These are phyloP conservation scores for Scedosporium boydii DNA, from an alignment of 2,329 filamentous ascomycete genomes.

Conservation along the genomic window DNA sequence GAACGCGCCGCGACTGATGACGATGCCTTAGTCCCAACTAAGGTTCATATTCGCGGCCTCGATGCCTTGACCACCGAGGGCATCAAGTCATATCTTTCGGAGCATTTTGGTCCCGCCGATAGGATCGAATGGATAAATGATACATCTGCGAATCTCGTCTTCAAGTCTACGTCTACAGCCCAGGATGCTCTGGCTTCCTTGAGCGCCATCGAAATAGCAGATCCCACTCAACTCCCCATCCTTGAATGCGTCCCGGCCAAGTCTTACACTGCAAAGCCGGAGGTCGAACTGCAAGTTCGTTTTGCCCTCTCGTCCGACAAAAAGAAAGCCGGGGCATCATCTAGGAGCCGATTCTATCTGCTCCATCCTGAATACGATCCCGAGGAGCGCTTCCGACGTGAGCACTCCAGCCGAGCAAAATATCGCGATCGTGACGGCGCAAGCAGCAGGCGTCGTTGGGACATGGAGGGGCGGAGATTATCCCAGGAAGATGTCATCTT, in stretches of 20 bases:
- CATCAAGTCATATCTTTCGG: slow-evolving; percentile 63
- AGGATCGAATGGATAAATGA: slow-evolving; percentile 94
- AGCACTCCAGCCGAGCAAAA: slow-evolving; percentile 46
- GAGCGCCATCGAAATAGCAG: slow-evolving; percentile 39
- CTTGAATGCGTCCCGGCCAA: slow-evolving; percentile 63
- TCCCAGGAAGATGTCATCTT: slow-evolving; percentile 46
- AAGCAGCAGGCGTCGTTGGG: background rate
- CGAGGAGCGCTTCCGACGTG: slow-evolving; percentile 56
- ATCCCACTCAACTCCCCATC: slow-evolving; percentile 44
- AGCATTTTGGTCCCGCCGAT: slow-evolving; percentile 53
- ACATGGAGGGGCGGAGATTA: slow-evolving; percentile 19
- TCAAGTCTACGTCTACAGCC: slow-evolving; percentile 44
- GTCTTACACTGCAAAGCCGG: slow-evolving; percentile 55
- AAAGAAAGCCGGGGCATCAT: slow-evolving; percentile 69
- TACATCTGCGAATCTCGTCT: slow-evolving; percentile 78
- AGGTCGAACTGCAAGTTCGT: slow-evolving; percentile 61
- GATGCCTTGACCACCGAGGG: slow-evolving; percentile 73
- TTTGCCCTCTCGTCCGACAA: slow-evolving; percentile 66
- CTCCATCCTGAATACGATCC: slow-evolving; percentile 85
- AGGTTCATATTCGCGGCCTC: slow-evolving; percentile 77
- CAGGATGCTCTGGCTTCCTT: slow-evolving; percentile 46
- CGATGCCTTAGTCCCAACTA: slow-evolving; percentile 27
- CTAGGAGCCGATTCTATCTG: slow-evolving; percentile 83
- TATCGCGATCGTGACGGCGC: slow-evolving; percentile 50
- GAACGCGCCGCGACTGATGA: background rate